Percentiles rank a stretch among this genome's conserved stretches.
Evolutionary conservation across 2,329 filamentous ascomycete genomes (phyloP).

Genomic region (Ceratocystis variospora): DNA sequence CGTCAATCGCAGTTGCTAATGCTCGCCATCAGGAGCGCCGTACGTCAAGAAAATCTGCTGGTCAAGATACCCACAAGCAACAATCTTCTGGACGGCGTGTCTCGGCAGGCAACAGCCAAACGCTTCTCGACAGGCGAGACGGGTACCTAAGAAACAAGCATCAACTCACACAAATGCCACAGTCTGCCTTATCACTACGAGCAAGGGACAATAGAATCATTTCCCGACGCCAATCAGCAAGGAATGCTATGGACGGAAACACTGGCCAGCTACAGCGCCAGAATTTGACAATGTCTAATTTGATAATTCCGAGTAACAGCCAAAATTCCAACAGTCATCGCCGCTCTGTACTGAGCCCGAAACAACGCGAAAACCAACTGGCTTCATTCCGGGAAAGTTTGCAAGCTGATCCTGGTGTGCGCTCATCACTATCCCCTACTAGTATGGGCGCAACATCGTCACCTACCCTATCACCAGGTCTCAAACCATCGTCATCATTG

Average conservation of each 20-base stretch:
- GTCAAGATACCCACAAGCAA: not conserved
- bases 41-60: not conserved
- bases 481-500: conserved; percentile 14
- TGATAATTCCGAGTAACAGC: conserved; percentile 30
- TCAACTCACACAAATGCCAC: conserved; percentile 26
- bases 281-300: conserved; percentile 29
- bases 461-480: not conserved
- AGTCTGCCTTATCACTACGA: conserved; percentile 15
- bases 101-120: conserved; percentile 26
- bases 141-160: conserved; percentile 39
- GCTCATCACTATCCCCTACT: not conserved
- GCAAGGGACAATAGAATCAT: not conserved
- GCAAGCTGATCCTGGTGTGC: conserved; percentile 35
- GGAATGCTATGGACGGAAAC: conserved; percentile 31
- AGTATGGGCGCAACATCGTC: not conserved
- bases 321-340: conserved; percentile 41
- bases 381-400: conserved; percentile 55
- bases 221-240: not conserved
- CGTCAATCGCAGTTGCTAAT: conserved; percentile 2
- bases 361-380: conserved; percentile 44
- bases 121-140: conserved; percentile 43
- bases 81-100: not conserved
- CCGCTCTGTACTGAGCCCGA: conserved; percentile 31
- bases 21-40: not conserved
- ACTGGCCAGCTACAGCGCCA: conserved; percentile 43